Conservation (phyloP, 140 eudicot genomes). For the Stevia rebaudiana region DNA sequence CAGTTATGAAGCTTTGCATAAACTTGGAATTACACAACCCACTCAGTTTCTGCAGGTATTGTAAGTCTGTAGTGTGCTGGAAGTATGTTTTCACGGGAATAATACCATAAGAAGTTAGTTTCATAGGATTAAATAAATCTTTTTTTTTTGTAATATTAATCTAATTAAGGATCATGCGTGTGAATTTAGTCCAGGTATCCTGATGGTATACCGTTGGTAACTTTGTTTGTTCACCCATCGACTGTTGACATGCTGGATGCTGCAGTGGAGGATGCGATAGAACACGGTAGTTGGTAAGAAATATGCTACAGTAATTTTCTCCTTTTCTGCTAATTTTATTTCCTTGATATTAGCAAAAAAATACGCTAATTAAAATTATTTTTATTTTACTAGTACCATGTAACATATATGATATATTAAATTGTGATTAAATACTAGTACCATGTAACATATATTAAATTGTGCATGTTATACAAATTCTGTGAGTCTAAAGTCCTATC, state of each 20-base stretch:
- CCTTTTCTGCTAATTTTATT: neutral
- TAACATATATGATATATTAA: too few relatives aligned
- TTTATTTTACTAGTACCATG: neutral
- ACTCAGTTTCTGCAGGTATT: constrained; percentile 90
- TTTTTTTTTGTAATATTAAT: constrained; percentile 13
- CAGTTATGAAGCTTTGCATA: constrained; percentile 76
- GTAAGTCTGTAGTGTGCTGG: constrained; percentile 3
- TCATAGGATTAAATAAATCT: neutral
- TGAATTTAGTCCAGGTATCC: constrained; percentile 82
- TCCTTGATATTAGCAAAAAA: neutral
- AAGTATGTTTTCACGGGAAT: neutral
- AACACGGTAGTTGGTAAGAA: constrained; percentile 84
- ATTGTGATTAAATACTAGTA: too few relatives aligned
- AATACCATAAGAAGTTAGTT: neutral
- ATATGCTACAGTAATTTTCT: neutral
- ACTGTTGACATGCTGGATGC: constrained; percentile 93
- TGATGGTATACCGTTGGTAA: constrained; percentile 78
- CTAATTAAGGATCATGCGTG: constrained; percentile 28
- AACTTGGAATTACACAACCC: constrained; percentile 90
- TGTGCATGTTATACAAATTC: neutral
- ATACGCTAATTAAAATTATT: neutral
- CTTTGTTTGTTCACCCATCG: constrained; percentile 78
- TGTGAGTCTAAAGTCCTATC: neutral
- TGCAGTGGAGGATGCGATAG: constrained; percentile 90
- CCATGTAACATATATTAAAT: neutral